These are phyloP conservation scores for Pseudogymnoascus sp. DNA, from an alignment of 2,329 filamentous ascomycete genomes.

Conservation along the genomic window DNA sequence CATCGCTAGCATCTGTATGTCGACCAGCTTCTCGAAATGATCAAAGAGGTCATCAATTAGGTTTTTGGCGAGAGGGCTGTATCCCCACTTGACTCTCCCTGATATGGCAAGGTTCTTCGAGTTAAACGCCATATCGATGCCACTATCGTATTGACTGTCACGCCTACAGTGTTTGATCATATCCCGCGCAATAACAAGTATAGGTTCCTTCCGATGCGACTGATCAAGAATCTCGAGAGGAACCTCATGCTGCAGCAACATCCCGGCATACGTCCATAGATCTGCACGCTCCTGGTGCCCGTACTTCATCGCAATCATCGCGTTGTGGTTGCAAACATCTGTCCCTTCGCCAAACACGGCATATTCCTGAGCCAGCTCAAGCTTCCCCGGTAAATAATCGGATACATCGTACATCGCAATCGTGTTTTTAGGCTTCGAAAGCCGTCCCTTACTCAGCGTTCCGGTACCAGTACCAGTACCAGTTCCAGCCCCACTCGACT, in stretches of 20 bases:
- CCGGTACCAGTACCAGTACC: conserved; percentile 42
- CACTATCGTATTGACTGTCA: conserved; percentile 38
- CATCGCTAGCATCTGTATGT: conserved; percentile 65
- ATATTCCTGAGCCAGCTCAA: conserved; percentile 68
- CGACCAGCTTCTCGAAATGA: conserved; percentile 52
- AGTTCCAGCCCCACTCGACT: conserved; percentile 37
- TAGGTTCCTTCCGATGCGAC: conserved; percentile 42
- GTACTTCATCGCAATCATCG: conserved; percentile 61
- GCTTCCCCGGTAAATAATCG: conserved; percentile 67
- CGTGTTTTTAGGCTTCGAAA: conserved; percentile 50
- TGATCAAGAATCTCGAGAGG: conserved; percentile 56
- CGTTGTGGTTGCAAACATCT: conserved; percentile 80
- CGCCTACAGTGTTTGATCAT: conserved; percentile 36
- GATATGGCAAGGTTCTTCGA: conserved; percentile 30
- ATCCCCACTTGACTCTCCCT: conserved; percentile 59
- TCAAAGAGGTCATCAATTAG: conserved; percentile 54
- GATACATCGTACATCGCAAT: conserved; percentile 65
- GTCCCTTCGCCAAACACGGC: conserved; percentile 72
- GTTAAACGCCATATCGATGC: conserved; percentile 39
- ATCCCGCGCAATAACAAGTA: conserved; percentile 58
- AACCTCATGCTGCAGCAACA: conserved; percentile 70
- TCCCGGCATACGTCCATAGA: conserved; percentile 72
- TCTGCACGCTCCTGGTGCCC: conserved; percentile 65
- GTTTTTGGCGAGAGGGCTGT: conserved; percentile 53
- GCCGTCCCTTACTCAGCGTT: conserved; percentile 19